Evolutionary conservation across 1,284 basidiomycete genomes (phyloP).

Genomic region (Irpex rosettiformis): DNA sequence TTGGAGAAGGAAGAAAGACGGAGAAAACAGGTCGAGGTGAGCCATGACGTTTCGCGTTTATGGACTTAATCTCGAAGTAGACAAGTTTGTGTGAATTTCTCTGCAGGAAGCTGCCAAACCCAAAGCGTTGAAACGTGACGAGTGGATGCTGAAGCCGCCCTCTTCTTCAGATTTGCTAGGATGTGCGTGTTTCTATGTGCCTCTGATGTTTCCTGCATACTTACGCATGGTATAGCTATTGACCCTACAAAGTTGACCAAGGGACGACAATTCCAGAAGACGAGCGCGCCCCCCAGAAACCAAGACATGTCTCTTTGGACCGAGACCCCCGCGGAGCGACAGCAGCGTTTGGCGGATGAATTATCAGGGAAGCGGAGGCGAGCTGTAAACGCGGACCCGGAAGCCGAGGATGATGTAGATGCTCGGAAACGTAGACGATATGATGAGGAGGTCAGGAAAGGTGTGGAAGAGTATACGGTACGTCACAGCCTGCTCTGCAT

Average conservation of each 20-base stretch:
- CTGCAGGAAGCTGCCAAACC: constrained; percentile 68
- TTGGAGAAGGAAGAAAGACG: constrained; percentile 77
- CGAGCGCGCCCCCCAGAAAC: constrained; percentile 42
- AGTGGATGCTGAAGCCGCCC: constrained; percentile 95
- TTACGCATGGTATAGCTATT: constrained; percentile 37
- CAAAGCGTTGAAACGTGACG: constrained; percentile 76
- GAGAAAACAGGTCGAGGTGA: constrained; percentile 61
- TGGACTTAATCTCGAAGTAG: constrained; percentile 11
- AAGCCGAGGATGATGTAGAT: constrained; percentile 41
- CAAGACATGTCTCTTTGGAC: constrained; percentile 80
- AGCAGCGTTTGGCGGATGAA: constrained; percentile 83
- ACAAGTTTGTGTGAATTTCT: constrained; percentile 5
- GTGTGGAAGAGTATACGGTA: constrained; percentile 82
- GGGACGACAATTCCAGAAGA: constrained; percentile 73
- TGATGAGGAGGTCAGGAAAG: constrained; percentile 65
- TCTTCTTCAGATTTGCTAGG: constrained; percentile 71
- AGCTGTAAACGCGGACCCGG: constrained; percentile 49
- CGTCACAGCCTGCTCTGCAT: constrained; percentile 24
- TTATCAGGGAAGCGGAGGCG: constrained; percentile 79
- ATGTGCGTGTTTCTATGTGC: constrained; percentile 46
- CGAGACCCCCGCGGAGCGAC: constrained; percentile 86
- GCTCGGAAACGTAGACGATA: constrained; percentile 49
- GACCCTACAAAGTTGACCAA: constrained; percentile 70
- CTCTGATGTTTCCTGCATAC: not conserved
- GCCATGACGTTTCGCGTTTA: constrained; percentile 13